Base-by-base conservation (phyloP, 352 stramenopile species). In the Peronosclerospora sorghi region DNA sequence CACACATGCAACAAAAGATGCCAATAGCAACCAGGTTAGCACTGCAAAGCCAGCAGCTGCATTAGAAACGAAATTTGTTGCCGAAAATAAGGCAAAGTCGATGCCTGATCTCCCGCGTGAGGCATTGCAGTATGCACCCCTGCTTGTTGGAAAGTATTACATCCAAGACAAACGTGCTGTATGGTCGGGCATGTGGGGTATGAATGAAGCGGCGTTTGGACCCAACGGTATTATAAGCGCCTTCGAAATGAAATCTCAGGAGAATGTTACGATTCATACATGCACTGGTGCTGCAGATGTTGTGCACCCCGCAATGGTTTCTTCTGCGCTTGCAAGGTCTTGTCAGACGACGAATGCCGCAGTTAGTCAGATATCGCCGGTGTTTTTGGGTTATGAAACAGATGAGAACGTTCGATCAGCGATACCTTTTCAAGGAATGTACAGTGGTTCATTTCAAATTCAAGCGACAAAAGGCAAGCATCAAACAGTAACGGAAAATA, bases 221-320 rank as follows among this genome's bases (percentile, higher is more conserved):
- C 55, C 56, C 2, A 84, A 83, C 13, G 80, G 80, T 2, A 56
- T 93, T 29, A 89, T 79, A 14, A 90, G 77, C 35, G 40, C 59
- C 7, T 93, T 93, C 41, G 77, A 93, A 49, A 93, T 93, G 80
- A 86, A 84, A 47, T 89, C 75, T 10, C 62, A 88, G 35, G 73
- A 87, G n/a, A 65, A 87, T 35, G 77, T 90, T 27, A 69, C 64
- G 24, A 81, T 86, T 32, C 64, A 58, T 5, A 73, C 55, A 13
- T 67, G 57, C 19, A 29, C 43, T 1, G 65, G 62, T 8, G 34
- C 56, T 4, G 49, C 58, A 3, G 67, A 76, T 8, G 44, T 21
- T 1, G 56, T 70, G 1, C 71, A 90, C 26, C 74, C 73, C 0
- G 55, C 69, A 1, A 78, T 86, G 24, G 46, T 44, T 0, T 68